Evolutionary conservation across 495 filamentous ascomycete species (phyloP).

Genomic region (Darksidea phi): DNA sequence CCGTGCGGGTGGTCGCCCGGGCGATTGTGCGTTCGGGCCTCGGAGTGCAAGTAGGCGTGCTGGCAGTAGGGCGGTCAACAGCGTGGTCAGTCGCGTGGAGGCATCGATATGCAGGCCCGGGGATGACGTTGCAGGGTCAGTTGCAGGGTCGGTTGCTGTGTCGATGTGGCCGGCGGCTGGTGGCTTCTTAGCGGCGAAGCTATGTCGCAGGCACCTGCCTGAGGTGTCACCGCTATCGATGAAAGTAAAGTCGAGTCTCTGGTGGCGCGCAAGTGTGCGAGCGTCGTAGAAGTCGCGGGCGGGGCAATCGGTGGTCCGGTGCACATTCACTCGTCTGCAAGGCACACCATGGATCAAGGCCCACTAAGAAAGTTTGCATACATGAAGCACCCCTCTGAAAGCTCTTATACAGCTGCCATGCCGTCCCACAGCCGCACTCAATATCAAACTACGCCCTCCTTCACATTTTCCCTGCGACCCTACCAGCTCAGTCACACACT

Average conservation of each 20-base stretch:
- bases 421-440: constrained; percentile 6
- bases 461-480: constrained; percentile 13
- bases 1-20: background rate
- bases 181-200: no score
- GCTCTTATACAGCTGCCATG: constrained; percentile 3
- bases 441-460: constrained; percentile 11
- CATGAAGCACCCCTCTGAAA: background rate
- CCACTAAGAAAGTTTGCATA: constrained; percentile 5
- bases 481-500: constrained; percentile 24
- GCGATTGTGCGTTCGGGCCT: background rate
- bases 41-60: background rate
- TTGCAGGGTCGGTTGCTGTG: no score
- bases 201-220: no score
- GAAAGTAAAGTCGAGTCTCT: background rate
- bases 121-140: constrained; percentile 35
- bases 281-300: background rate
- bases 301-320: constrained; percentile 13
- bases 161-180: constrained; percentile 25
- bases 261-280: background rate
- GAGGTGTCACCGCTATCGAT: no score
- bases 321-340: constrained; percentile 18
- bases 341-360: constrained; percentile 11
- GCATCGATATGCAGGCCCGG: constrained; percentile 23
- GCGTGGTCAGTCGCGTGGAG: constrained; percentile 1
- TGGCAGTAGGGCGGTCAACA: no score